Conservation (phyloP, 108 stramenopile species). For the Discostella stelligeroides region DNA sequence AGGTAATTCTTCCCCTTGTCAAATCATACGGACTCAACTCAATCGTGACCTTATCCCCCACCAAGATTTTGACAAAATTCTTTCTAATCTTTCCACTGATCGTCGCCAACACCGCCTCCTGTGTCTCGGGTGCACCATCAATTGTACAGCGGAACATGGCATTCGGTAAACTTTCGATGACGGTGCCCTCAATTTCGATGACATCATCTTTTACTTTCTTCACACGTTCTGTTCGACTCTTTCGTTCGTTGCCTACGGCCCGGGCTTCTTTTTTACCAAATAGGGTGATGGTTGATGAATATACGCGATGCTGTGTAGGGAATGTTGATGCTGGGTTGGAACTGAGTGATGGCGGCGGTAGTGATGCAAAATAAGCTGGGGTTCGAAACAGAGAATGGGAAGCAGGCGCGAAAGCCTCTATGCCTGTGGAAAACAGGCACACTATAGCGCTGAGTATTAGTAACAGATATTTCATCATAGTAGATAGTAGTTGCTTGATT, state of each 20-base stretch:
- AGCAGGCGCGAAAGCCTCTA: conserved; percentile 29
- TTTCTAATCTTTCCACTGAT: conserved; percentile 94
- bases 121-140: conserved; percentile 81
- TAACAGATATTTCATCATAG: conserved; percentile 39
- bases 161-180: conserved; percentile 88
- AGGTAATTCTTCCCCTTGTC: conserved; percentile 93
- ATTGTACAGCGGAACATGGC: conserved; percentile 92
- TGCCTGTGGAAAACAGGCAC: conserved; percentile 26
- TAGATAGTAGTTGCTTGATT: conserved; percentile 7
- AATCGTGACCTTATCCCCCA: conserved; percentile 90
- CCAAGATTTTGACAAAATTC: conserved; percentile 91
- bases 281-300: conserved; percentile 34
- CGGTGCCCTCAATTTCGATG: conserved; percentile 86
- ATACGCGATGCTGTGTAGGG: background rate
- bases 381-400: background rate
- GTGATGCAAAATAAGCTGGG: too few species aligned
- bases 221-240: conserved; percentile 66
- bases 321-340: background rate
- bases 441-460: conserved; percentile 30
- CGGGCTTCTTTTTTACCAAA: conserved; percentile 86
- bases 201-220: conserved; percentile 91
- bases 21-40: conserved; percentile 95
- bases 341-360: conserved; percentile 5
- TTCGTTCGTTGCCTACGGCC: conserved; percentile 72
- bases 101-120: conserved; percentile 84